Base-by-base conservation (phyloP, 2,329 filamentous ascomycete genomes). In the Zasmidium citrigriseum region DNA sequence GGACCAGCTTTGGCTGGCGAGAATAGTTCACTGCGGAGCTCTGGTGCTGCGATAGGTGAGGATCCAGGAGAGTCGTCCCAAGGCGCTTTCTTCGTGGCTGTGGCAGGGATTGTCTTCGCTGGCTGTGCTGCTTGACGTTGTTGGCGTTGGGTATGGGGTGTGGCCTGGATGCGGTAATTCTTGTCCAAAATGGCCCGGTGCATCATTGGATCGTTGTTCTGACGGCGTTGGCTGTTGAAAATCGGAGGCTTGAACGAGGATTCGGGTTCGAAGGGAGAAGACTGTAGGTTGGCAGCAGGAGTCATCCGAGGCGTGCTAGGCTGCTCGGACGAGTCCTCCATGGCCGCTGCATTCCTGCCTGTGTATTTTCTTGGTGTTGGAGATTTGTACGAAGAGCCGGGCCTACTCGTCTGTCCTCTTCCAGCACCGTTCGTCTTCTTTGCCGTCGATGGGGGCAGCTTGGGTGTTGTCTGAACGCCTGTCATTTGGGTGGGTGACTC, bases 151-250 rank as follows among this genome's bases (percentile, higher is more conserved):
- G 66, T 70, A 69, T 95, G 87, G 0, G 95, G 95, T 10, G 95
- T 99, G 4, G 93, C 91, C 75, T 96, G 91, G 22, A 99, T 83
- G 27, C 93, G 90, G 78, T 96, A 99, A 58, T 90, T 97, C 76
- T 96, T 97, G 79, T 98, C 93, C 4, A 96, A 85, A n/a, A 98
- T 55, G 11, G 55, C 82, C 24, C 89, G 90, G 73, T 98, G 93
- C 44, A 99, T 83, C 9, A 98, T 81, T 2, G 90, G 90, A 70
- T 97, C 91, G 60, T 86, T 84, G 68, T 76, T 78, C 58, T 72
- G 72, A 12, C 70, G 64, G 34, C 68, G 69, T 52, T 76, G 75
- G 22, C 46, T 57, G 18, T 52, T 60, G 22, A 29, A 49, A 18
- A 57, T 55, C 58, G 63, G 76, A 69, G 61, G 76, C 73, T 57